Conservation (phyloP, 306 rosid species). For the Acacia acuminata region DNA sequence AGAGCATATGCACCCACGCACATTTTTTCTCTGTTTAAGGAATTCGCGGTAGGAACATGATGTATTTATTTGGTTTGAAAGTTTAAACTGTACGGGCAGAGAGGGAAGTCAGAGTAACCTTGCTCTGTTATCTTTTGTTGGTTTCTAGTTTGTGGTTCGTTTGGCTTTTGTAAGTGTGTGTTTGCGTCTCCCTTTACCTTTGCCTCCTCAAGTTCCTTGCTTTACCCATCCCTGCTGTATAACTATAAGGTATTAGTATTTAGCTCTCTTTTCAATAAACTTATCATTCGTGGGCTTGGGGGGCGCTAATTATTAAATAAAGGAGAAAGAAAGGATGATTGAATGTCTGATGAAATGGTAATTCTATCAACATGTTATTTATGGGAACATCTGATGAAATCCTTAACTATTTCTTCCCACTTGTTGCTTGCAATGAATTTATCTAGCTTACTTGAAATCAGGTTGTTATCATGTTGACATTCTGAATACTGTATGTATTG, state of each 20-base stretch:
- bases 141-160: neutral
- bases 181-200: neutral
- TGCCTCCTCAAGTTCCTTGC: neutral
- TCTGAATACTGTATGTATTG: neutral
- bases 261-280: neutral
- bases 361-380: neutral
- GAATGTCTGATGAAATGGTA: neutral
- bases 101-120: neutral
- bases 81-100: neutral
- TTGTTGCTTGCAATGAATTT: neutral
- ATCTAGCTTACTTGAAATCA: neutral
- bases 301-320: neutral
- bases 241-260: too few relatives aligned
- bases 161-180: slow-evolving; percentile 1
- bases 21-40: neutral
- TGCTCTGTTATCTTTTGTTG: neutral
- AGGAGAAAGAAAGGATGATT: neutral
- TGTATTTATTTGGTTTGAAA: neutral
- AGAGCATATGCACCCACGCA: neutral
- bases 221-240: neutral
- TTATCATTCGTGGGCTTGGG: neutral
- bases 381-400: neutral
- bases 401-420: neutral
- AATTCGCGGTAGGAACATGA: neutral
- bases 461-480: neutral